Evolutionary conservation across 2,329 filamentous ascomycete species (phyloP), one percentile per base, ranked within the genome.

Genomic region (Sporothrix curviconia): DNA sequence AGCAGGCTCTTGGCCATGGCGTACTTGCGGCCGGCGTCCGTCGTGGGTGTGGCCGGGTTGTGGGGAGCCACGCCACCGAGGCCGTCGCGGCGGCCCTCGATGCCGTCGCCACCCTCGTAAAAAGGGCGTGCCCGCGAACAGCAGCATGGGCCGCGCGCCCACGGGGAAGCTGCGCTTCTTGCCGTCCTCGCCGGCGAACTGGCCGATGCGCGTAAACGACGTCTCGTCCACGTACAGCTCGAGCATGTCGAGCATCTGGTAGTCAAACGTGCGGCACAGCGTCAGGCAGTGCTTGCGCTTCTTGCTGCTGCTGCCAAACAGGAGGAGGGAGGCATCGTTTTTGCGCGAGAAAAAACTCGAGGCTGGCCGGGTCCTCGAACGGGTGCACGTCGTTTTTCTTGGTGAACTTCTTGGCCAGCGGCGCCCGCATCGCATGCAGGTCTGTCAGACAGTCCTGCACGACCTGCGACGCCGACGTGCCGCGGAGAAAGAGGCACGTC

Each of bases 201-300:
- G 86, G 55, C 78, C 75, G 60, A 91, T 78, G 55, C 79, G 82
- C 61, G 86, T 79, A 75, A 86, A 90, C 17, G 80, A 83, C 25
- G 87, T 82, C 3, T 85, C 79, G 66, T 96, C 85, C 59, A 99
- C 82, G 69, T 90, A 79, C 66, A 97, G 74, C 79, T 99, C 94
- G 56, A 95, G 77, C 90, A 99, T 96, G 72, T 99, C 95, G 63
- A 97, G 80, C 15, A 96, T 79, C 74, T 94, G 92, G 76, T 89
- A 84, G 66, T 86, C 82, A 71, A 95, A 97, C 43, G 88, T 89
- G 62, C 94, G 85, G 40, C 87, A 79, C 46, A 97, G 73, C 0
- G 91, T 96, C 66, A 99, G 71, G 61, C 86, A 86, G 73, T 99
- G 91, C 5, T 92, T 92, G n/a, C 94, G 82, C 80, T 97, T 99